Base-by-base conservation (phyloP, 148 eudicot genomes). In the Chenopodium quinoa region DNA sequence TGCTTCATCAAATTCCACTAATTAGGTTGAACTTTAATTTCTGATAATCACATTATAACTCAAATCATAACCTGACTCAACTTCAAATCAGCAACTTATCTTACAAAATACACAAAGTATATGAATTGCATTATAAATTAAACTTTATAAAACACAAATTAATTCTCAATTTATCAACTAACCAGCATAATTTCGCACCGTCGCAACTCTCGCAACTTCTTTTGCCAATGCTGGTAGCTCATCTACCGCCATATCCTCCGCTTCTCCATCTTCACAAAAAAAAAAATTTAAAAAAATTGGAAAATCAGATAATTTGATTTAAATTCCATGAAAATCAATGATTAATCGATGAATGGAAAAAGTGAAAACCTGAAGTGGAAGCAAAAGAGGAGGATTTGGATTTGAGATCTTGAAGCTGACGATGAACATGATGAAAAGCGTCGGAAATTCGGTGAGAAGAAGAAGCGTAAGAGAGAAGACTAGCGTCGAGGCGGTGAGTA, bases 141-240 rank as follows among this genome's bases (percentile, higher is more conserved):
- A 2, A 5, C 10, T 4, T 0, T 5, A 2, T 23, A 78, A 78
- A 2, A 1, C 19, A 56, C 25, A 5, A 65, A 65, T 4, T 25
- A 10, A 19, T 20, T 40, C 7, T 40, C 44, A 40, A 40, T 0
- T 40, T 0, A 40, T 23, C 65, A 77, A 79, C 92, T 88, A 37
- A 92, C 99, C 99, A 10, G 97, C 97, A 29, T 96, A 96, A 64
- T 67, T 75, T 84, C 99, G 86, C 77, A 91, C 99, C 50, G 89
- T 85, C 86, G 92, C 97, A 29, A 96, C 94, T 91, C 95, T 89
- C 16, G 93, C 95, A 82, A 96, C 99, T 84, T 96, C 98, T 89
- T 91, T 94, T 1, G 98, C 99, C 60, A 96, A 91, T 14, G 93
- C 86, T 56, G 91, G 92, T 22, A 96, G 86, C 87, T 95, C 99